Percentiles rank a stretch among this genome's conserved stretches.
These are phyloP conservation scores for Acanthamoeba culbertsoni DNA, from an alignment of 208 protist species.

Conservation along the genomic window DNA sequence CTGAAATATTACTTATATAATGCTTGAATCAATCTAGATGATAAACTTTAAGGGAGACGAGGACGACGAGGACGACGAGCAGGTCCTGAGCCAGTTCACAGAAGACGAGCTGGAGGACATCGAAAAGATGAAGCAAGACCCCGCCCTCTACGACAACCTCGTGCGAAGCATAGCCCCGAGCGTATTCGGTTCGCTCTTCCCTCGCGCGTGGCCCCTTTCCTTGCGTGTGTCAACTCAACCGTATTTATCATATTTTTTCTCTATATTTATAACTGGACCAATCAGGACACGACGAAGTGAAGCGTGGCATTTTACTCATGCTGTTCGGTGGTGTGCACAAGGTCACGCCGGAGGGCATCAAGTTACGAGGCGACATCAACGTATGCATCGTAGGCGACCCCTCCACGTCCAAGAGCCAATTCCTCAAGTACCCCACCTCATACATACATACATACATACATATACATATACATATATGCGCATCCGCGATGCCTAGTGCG, in stretches of 20 bases:
- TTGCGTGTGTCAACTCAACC: not conserved
- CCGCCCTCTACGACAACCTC: constrained; percentile 89
- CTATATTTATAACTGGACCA: no score
- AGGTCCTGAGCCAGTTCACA: not conserved
- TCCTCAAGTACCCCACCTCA: constrained; percentile 93
- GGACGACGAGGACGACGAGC: constrained; percentile 7
- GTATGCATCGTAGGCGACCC: constrained; percentile 99
- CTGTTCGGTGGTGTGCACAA: constrained; percentile 99
- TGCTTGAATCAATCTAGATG: no score
- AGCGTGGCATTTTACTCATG: constrained; percentile 97
- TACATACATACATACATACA: no score
- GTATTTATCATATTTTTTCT: not conserved
- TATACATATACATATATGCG: no score
- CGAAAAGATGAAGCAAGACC: constrained; percentile 84
- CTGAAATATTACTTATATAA: no score
- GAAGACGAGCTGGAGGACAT: constrained; percentile 79
- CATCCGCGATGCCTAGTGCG: not conserved
- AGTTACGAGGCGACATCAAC: constrained; percentile 99
- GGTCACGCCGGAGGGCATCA: constrained; percentile 88
- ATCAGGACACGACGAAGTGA: constrained; percentile 97
- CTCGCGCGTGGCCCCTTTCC: no score
- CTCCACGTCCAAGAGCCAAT: constrained; percentile 98
- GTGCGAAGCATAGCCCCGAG: constrained; percentile 86
- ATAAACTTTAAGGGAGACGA: not conserved
- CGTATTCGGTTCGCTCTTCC: constrained; percentile 36